Percentiles rank a stretch among this genome's conserved stretches.
phyloP scores from a whole-genome alignment of 75 land plant species.

The Pinus tabuliformis region DNA sequence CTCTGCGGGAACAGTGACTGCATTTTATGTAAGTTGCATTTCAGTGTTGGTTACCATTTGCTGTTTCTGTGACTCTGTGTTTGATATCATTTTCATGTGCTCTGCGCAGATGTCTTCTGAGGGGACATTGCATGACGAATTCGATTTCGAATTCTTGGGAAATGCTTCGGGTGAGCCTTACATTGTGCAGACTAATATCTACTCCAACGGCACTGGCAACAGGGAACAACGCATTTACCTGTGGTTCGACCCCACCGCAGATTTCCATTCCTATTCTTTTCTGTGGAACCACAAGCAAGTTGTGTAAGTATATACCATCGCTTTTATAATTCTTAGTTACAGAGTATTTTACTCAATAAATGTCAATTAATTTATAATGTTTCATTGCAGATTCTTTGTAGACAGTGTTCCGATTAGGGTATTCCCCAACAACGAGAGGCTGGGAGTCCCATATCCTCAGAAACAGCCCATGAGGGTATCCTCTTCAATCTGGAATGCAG shows the following conservation, averaged over 20 bases:
- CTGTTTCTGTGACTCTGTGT: no score
- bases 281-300: constrained; percentile 31
- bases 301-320: constrained; percentile 10
- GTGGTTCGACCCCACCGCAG: constrained; percentile 46
- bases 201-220: constrained; percentile 41
- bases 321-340: neutral
- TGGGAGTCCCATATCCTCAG: neutral
- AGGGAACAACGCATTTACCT: constrained; percentile 42
- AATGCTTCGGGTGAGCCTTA: constrained; percentile 42
- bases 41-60: no score
- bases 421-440: constrained; percentile 1
- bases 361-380: neutral
- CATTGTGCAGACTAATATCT: constrained; percentile 44
- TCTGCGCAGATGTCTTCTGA: constrained; percentile 29
- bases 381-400: neutral
- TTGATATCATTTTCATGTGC: no score
- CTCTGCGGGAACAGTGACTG: no score
- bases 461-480: neutral
- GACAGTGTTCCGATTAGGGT: constrained; percentile 6
- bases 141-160: constrained; percentile 50
- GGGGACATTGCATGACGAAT: constrained; percentile 9
- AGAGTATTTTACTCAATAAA: neutral
- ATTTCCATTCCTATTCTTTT: constrained; percentile 41
- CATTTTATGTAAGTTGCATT: no score
- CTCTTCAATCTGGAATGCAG: constrained; percentile 27